Percentiles rank a stretch among this genome's conserved stretches.
These are phyloP conservation scores for Trametes gibbosa DNA, from an alignment of 768 basidiomycete genomes.

Conservation along the genomic window DNA sequence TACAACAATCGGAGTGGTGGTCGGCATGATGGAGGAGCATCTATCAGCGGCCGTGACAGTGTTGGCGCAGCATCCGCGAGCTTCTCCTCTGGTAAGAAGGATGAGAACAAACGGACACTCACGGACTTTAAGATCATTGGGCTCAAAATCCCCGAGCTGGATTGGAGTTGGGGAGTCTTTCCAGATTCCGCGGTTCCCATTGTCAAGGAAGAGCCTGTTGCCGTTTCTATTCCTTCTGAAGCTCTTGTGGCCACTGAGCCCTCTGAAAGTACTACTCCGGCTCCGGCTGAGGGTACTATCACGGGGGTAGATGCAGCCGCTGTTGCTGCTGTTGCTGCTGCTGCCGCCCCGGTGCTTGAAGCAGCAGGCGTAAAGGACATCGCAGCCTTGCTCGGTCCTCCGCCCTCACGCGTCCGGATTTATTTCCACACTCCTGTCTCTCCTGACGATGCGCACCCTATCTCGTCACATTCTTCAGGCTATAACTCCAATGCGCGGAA, in stretches of 20 bases:
- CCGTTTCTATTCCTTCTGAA: constrained; percentile 11
- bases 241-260: constrained; percentile 26
- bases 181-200: constrained; percentile 22
- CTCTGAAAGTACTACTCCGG: constrained; percentile 21
- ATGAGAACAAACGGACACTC: constrained; percentile 86
- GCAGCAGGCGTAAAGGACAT: constrained; percentile 20
- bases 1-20: constrained; percentile 36
- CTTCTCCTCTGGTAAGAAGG: constrained; percentile 63
- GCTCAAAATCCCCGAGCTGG: constrained; percentile 76
- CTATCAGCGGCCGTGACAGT: constrained; percentile 50
- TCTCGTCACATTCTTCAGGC: constrained; percentile 58
- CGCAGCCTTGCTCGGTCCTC: constrained; percentile 37
- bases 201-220: constrained; percentile 27
- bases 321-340: constrained; percentile 5
- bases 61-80: constrained; percentile 18
- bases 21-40: constrained; percentile 35
- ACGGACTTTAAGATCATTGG: constrained; percentile 98
- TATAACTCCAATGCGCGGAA: constrained; percentile 56
- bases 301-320: constrained; percentile 17
- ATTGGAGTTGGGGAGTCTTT: constrained; percentile 85
- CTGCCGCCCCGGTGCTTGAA: constrained; percentile 20
- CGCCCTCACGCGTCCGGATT: constrained; percentile 81
- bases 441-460: constrained; percentile 74
- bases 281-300: constrained; percentile 16
- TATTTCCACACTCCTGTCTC: constrained; percentile 91